Evolutionary conservation across 139 green algal genomes (phyloP).

Genomic region (Chlamydomonas schloesseri): DNA sequence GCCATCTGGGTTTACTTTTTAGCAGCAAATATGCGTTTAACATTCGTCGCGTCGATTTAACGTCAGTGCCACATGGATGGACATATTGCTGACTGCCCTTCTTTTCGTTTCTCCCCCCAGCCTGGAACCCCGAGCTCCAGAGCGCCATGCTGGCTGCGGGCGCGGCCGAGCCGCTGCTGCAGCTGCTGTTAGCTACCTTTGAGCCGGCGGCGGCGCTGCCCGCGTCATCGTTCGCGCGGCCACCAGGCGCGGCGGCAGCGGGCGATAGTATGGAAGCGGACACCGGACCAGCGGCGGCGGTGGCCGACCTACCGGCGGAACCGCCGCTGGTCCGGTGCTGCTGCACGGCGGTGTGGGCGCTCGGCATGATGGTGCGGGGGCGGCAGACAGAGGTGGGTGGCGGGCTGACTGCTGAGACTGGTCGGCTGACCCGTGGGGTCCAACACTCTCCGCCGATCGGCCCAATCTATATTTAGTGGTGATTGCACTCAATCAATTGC

Average conservation of each 20-base stretch:
- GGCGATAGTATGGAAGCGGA: background rate
- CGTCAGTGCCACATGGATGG: too few species aligned
- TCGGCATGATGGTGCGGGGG: constrained; percentile 21
- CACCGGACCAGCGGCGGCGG: background rate
- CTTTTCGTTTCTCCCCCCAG: too few species aligned
- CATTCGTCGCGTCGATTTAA: too few species aligned
- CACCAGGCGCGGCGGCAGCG: background rate
- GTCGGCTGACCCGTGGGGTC: too few species aligned
- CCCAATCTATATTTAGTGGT: too few species aligned
- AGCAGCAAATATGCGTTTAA: too few species aligned
- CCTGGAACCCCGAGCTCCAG: background rate
- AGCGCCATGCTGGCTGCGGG: background rate
- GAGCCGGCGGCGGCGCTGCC: background rate
- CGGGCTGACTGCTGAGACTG: background rate
- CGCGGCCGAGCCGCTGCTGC: background rate
- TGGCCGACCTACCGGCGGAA: background rate
- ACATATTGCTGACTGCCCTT: too few species aligned
- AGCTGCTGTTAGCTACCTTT: constrained; percentile 13
- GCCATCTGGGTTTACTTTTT: too few species aligned
- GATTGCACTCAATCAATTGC: too few species aligned
- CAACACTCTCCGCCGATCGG: too few species aligned
- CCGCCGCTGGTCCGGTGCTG: constrained; percentile 21
- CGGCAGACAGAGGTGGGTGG: background rate
- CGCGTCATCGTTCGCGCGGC: background rate
- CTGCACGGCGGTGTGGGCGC: constrained; percentile 27